Evolutionary conservation across 1,284 basidiomycete genomes (phyloP).

Genomic region (Sporisorium iseilematis-ciliati): DNA sequence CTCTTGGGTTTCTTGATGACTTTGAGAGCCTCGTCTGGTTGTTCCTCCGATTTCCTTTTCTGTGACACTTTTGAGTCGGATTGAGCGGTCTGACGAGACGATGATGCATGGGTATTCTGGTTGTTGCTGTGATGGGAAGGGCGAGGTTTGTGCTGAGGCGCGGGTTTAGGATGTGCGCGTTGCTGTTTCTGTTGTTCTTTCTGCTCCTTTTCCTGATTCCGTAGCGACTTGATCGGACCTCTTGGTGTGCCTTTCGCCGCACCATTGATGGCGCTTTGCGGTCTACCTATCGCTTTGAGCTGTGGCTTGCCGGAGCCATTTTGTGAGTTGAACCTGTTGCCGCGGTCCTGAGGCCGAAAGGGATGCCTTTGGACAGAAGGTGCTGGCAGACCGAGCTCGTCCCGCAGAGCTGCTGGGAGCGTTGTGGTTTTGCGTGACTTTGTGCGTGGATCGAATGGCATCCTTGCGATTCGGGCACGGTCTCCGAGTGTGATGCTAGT

Average conservation of each 20-base stretch:
- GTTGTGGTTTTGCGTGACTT: constrained; percentile 55
- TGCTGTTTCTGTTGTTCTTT: constrained; percentile 23
- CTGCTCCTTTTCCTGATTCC: constrained; percentile 48
- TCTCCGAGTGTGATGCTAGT: not conserved
- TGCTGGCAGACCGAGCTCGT: constrained; percentile 64
- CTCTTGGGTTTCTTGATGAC: constrained; percentile 38
- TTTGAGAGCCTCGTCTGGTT: constrained; percentile 23
- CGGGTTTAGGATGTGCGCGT: not conserved
- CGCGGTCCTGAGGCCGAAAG: constrained; percentile 28
- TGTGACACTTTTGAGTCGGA: not conserved
- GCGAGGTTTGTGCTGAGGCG: constrained; percentile 3
- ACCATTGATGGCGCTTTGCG: constrained; percentile 23
- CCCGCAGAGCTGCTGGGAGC: constrained; percentile 61
- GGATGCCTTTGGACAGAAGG: constrained; percentile 16
- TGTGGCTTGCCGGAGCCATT: constrained; percentile 16
- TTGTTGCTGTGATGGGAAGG: not conserved
- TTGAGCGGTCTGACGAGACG: not conserved
- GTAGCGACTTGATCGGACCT: constrained; percentile 41
- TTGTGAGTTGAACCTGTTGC: constrained; percentile 12
- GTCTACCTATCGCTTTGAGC: constrained; percentile 32
- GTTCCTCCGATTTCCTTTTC: constrained; percentile 29
- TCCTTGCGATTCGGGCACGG: not conserved
- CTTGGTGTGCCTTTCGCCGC: constrained; percentile 18
- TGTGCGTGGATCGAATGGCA: constrained; percentile 45
- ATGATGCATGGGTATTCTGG: not conserved